A percentile compares a stretch with the other conserved stretches of the same genome.
phyloP scores from a whole-genome alignment of 768 basidiomycete genomes.

The Suillus clintonianus region DNA sequence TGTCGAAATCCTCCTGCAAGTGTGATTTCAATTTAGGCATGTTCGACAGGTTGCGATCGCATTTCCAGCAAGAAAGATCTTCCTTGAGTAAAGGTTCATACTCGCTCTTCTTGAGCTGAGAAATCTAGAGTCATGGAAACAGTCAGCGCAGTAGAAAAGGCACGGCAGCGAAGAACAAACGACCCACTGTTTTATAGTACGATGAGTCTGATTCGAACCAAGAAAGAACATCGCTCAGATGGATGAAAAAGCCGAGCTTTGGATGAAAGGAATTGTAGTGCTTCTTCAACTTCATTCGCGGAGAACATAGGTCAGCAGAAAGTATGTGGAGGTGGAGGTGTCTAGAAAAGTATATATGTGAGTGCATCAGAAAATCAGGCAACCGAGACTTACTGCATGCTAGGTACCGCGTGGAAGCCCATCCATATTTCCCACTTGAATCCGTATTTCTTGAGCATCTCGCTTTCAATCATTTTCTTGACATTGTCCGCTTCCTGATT shows the following conservation, averaged over 20 bases:
- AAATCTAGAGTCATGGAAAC: constrained; percentile 44
- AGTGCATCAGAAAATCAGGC: neutral
- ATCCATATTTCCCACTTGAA: constrained; percentile 77
- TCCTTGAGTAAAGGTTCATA: constrained; percentile 73
- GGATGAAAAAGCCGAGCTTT: constrained; percentile 78
- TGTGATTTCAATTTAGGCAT: constrained; percentile 78
- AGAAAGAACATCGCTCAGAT: constrained; percentile 71
- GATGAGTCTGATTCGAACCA: constrained; percentile 75
- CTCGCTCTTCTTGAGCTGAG: constrained; percentile 46
- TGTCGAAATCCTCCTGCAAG: constrained; percentile 73
- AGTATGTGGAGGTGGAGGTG: constrained; percentile 87
- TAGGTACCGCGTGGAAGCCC: constrained; percentile 86
- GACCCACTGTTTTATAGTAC: constrained; percentile 52
- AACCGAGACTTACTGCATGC: constrained; percentile 69
- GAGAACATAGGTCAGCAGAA: constrained; percentile 73
- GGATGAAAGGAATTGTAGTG: constrained; percentile 94
- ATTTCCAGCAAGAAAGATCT: constrained; percentile 69
- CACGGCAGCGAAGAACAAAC: neutral
- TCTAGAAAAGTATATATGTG: constrained; percentile 36
- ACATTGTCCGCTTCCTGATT: constrained; percentile 56
- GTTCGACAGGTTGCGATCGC: constrained; percentile 61
- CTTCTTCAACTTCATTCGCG: constrained; percentile 79
- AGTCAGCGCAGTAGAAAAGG: neutral
- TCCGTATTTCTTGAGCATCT: constrained; percentile 76
- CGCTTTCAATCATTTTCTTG: constrained; percentile 66